Percentiles rank a stretch among this genome's conserved stretches.
These are phyloP conservation scores for Diplosphaera chodatii DNA, from an alignment of 139 green algal genomes.

Conservation along the genomic window DNA sequence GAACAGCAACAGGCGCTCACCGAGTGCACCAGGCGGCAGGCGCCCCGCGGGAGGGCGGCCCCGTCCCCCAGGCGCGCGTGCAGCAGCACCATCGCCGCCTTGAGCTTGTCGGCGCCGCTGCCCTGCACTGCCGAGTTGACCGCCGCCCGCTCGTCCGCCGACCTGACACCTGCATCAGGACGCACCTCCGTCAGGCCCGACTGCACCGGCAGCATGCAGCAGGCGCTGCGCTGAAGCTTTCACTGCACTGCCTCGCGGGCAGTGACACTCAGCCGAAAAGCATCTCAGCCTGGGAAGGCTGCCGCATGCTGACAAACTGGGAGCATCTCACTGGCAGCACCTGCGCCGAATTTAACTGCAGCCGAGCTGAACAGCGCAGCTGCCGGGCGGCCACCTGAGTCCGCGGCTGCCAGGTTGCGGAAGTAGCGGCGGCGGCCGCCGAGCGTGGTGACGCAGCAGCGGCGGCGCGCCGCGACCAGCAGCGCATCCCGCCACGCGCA, in stretches of 20 bases:
- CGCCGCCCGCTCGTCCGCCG: not conserved
- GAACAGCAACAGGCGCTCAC: too few relatives aligned
- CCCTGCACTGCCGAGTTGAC: constrained; percentile 46
- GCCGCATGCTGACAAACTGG: too few relatives aligned
- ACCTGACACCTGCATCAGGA: not conserved
- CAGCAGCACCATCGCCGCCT: constrained; percentile 49
- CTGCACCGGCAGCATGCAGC: too few relatives aligned
- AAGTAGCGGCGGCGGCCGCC: constrained; percentile 46
- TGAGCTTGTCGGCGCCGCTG: constrained; percentile 71
- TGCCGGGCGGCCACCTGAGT: not conserved
- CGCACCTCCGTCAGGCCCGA: too few relatives aligned
- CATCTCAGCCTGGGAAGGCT: too few relatives aligned
- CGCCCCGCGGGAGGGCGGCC: not conserved
- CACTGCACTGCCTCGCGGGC: too few relatives aligned
- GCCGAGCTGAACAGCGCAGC: too few relatives aligned
- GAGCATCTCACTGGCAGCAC: too few relatives aligned
- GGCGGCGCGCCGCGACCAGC: constrained; percentile 3
- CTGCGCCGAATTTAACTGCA: too few relatives aligned
- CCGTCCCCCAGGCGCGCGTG: too few relatives aligned
- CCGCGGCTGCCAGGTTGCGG: constrained; percentile 31
- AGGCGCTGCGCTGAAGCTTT: too few relatives aligned
- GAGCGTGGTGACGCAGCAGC: constrained; percentile 46
- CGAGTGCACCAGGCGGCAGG: constrained; percentile 32
- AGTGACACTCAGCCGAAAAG: too few relatives aligned
- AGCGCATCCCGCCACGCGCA: not conserved